Evolutionary conservation across 2,329 filamentous ascomycete species (phyloP).

Genomic region (Chaetomiaceae sp.): DNA sequence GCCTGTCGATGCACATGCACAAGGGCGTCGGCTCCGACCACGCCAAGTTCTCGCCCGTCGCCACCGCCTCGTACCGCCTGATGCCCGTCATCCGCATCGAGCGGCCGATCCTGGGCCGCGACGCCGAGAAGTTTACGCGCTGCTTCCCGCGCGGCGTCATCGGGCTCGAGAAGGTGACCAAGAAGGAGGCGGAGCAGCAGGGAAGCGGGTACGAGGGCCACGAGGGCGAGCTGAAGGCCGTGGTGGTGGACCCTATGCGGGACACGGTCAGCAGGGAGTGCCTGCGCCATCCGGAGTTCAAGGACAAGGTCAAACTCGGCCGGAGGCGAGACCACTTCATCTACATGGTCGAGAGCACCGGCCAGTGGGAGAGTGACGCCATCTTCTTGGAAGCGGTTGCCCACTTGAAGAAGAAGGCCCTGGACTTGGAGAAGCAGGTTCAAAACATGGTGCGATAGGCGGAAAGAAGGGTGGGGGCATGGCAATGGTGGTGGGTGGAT

Average conservation of each 20-base stretch:
- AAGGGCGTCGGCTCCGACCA: constrained; percentile 93
- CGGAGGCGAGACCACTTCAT: constrained; percentile 93
- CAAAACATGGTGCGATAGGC: constrained; percentile 52
- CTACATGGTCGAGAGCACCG: constrained; percentile 89
- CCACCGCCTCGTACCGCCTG: constrained; percentile 87
- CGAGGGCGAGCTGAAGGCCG: constrained; percentile 77
- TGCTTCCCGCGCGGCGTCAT: constrained; percentile 93
- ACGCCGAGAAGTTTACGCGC: constrained; percentile 80
- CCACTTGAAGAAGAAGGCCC: constrained; percentile 78
- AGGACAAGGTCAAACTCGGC: constrained; percentile 91
- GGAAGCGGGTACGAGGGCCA: constrained; percentile 65
- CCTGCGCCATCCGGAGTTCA: constrained; percentile 84
- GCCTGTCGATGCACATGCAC: constrained; percentile 85
- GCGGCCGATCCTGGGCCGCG: constrained; percentile 74
- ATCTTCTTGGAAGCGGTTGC: constrained; percentile 87
- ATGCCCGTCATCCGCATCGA: constrained; percentile 82
- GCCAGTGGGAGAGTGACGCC: constrained; percentile 90
- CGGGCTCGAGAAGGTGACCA: constrained; percentile 64
- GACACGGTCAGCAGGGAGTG: constrained; percentile 95
- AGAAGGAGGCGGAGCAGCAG: constrained; percentile 53
- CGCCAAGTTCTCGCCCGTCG: constrained; percentile 94
- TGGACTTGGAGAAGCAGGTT: constrained; percentile 64
- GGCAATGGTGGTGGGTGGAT: constrained; percentile 3
- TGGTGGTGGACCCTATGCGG: constrained; percentile 81
- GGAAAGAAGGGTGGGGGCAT: background rate